A percentile compares a stretch with the other conserved stretches of the same genome.
phyloP scores from a whole-genome alignment of 1,139 yeast species.

The Scheffersomyces stambukii region DNA sequence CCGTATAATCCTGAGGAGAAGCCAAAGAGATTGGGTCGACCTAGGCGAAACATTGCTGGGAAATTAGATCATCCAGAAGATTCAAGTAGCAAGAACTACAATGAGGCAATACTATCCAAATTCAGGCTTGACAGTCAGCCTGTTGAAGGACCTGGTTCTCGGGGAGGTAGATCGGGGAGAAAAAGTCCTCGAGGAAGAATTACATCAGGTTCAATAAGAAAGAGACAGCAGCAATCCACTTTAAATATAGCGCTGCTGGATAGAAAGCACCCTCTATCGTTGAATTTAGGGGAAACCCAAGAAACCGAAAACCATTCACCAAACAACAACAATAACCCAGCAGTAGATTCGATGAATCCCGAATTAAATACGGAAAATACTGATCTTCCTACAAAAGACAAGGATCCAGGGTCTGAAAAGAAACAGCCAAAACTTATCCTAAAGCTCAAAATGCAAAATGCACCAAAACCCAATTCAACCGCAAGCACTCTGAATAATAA shows the following conservation, averaged over 20 bases:
- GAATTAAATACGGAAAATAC: no score
- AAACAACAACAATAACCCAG: not conserved
- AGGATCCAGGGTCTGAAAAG: slow-evolving; percentile 3
- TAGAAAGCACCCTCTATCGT: no score
- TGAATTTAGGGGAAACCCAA: no score
- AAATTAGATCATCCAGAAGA: slow-evolving; percentile 15
- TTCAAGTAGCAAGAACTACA: slow-evolving; percentile 27
- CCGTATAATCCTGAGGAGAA: slow-evolving; percentile 30
- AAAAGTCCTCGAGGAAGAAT: slow-evolving; percentile 26
- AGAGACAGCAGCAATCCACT: slow-evolving; percentile 19
- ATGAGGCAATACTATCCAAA: slow-evolving; percentile 30
- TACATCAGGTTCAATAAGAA: slow-evolving; percentile 18
- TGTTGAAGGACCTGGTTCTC: slow-evolving; percentile 41
- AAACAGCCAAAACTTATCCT: slow-evolving; percentile 6
- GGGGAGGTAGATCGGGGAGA: slow-evolving; percentile 32
- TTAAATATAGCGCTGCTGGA: slow-evolving; percentile 4
- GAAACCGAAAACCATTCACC: not conserved
- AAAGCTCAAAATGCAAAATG: slow-evolving; percentile 4
- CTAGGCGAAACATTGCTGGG: slow-evolving; percentile 24
- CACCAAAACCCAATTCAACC: slow-evolving; percentile 1
- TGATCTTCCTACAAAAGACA: no score
- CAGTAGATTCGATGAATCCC: not conserved
- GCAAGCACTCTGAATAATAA: not conserved
- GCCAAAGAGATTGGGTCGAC: slow-evolving; percentile 34
- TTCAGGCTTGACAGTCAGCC: slow-evolving; percentile 37